Evolutionary conservation across 306 rosid species (phyloP), one percentile per base, ranked within the genome.

Genomic region (Luffa aegyptiaca): DNA sequence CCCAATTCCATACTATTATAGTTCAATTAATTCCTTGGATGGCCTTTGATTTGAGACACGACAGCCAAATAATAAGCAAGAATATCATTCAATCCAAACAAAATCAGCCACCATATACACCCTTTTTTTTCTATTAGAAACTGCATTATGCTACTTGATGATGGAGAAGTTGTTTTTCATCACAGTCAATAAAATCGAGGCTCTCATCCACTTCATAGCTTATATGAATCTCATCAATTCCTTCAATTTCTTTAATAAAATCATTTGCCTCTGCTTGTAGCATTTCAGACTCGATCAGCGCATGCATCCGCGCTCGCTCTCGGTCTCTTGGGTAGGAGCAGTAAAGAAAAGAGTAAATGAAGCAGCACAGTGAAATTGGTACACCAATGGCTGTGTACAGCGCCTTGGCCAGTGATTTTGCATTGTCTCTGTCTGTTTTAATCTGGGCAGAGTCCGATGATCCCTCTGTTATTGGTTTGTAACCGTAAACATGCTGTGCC

Each of bases 341-440:
- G 77, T 94, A 90, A 81, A 94, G 85, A 4, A 97, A 96, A 0
- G 96, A 88, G 80, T 92, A 94, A 74, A 90, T 89, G 84, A 94
- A 82, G 86, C 98, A 88, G 51, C 96, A 94, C 82, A 94, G 52
- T 14, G 97, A 92, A 82, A 94, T 89, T 37, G 98, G 98, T 64
- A 90, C 52, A 1, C 77, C 87, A 93, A 86, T 94, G 93, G 90
- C 89, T 6, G 96, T 82, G 74, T 92, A 87, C 53, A 94, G 93
- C 11, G 94, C 98, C 86, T 86, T 92, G 17, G 98, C 92, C 86
- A 92, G 85, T 49, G 55, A 49, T 13, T 49, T 49, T n/a, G 98
- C 98, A 53, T 86, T 80, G 18, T 96, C 98, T 87, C 86, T 92
- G 10, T 82, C 79, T 26, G 82, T 53, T 69, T 96, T 92, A 56